A percentile compares a stretch with the other conserved stretches of the same genome.
phyloP scores from a whole-genome alignment of 83 land plant genomes.

The Thuja plicata region DNA sequence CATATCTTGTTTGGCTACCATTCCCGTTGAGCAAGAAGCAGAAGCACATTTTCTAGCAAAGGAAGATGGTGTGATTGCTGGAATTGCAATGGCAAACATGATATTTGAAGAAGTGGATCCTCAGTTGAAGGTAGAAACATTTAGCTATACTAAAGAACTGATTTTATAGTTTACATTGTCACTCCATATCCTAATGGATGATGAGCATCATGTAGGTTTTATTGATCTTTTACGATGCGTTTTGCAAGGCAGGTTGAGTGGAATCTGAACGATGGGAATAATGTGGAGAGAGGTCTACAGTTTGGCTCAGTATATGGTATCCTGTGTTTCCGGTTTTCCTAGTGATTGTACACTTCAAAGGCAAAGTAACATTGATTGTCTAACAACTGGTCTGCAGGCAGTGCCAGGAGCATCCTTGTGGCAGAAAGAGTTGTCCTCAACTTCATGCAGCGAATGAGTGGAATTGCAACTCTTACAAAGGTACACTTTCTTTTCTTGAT shows the following conservation, averaged over 20 bases:
- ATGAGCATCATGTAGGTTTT: neutral
- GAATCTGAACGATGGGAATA: constrained; percentile 78
- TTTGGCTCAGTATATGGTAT: constrained; percentile 89
- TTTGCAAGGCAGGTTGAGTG: constrained; percentile 69
- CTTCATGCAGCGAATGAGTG: constrained; percentile 99
- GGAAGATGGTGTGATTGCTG: constrained; percentile 93
- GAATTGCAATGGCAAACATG: constrained; percentile 88
- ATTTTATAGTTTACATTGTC: neutral
- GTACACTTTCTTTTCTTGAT: constrained; percentile 19
- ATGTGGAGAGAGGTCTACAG: constrained; percentile 62
- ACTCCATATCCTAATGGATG: neutral
- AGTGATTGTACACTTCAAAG: neutral
- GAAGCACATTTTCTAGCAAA: constrained; percentile 94
- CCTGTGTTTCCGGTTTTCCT: neutral
- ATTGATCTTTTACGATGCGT: neutral
- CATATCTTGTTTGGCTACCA: constrained; percentile 86
- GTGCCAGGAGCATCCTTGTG: constrained; percentile 79
- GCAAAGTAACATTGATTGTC: neutral
- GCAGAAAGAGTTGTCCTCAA: constrained; percentile 96
- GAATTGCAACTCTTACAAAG: constrained; percentile 95
- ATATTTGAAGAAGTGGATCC: constrained; percentile 89
- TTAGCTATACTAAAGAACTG: neutral
- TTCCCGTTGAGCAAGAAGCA: constrained; percentile 71
- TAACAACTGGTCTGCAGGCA: constrained; percentile 42
- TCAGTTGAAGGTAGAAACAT: constrained; percentile 63